A percentile compares a stretch with the other conserved stretches of the same genome.
These are phyloP conservation scores for Kwoniella sp. DNA, from an alignment of 768 basidiomycete genomes.

Conservation along the genomic window DNA sequence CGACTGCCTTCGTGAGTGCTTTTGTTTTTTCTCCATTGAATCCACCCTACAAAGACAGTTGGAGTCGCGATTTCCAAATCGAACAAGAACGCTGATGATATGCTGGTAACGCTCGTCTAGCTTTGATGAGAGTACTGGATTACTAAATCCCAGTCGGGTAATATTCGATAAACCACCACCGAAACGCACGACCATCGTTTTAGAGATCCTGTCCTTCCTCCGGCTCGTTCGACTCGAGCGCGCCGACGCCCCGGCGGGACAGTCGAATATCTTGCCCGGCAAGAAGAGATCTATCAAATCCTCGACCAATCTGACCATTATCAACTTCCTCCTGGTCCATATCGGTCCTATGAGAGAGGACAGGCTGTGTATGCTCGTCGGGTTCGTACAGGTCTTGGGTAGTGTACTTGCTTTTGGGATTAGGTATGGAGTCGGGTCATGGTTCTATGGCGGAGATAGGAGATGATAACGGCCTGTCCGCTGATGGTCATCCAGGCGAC, in stretches of 20 bases:
- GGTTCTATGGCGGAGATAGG: slow-evolving; percentile 90
- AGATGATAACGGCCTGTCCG: slow-evolving; percentile 58
- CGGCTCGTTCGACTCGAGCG: slow-evolving; percentile 66
- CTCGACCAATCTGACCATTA: slow-evolving; percentile 84
- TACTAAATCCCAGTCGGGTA: slow-evolving; percentile 75
- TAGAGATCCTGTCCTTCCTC: slow-evolving; percentile 66
- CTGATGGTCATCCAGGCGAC: too few species aligned
- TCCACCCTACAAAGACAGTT: too few species aligned
- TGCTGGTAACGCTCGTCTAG: too few species aligned
- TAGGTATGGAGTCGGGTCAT: slow-evolving; percentile 82
- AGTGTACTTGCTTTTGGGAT: slow-evolving; percentile 81
- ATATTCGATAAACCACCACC: slow-evolving; percentile 66
- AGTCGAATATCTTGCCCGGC: too few species aligned
- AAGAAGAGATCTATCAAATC: slow-evolving; percentile 61
- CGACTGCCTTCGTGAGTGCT: slow-evolving; percentile 80
- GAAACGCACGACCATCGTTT: slow-evolving; percentile 61
- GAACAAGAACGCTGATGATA: too few species aligned
- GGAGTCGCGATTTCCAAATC: too few species aligned
- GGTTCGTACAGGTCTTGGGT: slow-evolving; percentile 75
- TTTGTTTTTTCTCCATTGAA: too few species aligned
- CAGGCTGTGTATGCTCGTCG: slow-evolving; percentile 70
- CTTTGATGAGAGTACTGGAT: slow-evolving; percentile 71
- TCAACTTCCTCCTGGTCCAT: slow-evolving; percentile 79
- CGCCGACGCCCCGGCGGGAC: neutral
- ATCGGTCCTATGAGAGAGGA: slow-evolving; percentile 86